Evolutionary conservation across 192 early-diverging fungal species (phyloP).

Genomic region (Mortierella alpina): DNA sequence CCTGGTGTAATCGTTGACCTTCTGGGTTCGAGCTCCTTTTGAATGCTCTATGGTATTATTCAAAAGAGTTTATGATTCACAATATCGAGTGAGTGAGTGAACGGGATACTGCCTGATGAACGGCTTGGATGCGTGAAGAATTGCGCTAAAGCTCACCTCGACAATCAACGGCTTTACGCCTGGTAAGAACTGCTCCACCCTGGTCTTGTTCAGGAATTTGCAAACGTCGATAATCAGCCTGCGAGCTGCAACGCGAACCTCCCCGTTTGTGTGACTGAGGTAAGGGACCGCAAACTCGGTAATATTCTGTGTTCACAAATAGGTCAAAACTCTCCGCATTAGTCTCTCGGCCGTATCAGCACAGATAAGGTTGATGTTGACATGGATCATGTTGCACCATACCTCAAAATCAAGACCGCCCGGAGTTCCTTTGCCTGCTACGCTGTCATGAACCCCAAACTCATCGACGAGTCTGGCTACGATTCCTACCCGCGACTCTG

Average conservation of each 20-base stretch:
- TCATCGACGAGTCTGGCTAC: constrained; percentile 58
- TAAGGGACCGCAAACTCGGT: constrained; percentile 67
- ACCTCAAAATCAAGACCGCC: constrained; percentile 63
- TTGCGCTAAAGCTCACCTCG: constrained; percentile 28
- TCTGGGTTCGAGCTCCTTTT: constrained; percentile 39
- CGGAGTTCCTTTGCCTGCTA: constrained; percentile 40
- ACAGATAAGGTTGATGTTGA: not conserved
- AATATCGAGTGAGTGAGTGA: no score
- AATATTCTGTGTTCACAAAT: constrained; percentile 47
- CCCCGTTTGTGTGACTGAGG: constrained; percentile 67
- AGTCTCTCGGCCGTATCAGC: not conserved
- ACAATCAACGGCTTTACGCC: constrained; percentile 51
- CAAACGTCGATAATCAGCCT: constrained; percentile 64
- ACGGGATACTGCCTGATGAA: not conserved
- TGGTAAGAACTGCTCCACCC: constrained; percentile 50
- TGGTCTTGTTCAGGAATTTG: constrained; percentile 45
- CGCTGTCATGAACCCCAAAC: constrained; percentile 55
- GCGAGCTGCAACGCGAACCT: constrained; percentile 69
- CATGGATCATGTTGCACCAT: not conserved
- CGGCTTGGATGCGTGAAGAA: not conserved
- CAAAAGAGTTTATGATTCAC: not conserved
- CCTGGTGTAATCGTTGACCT: not conserved
- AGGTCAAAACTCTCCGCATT: not conserved
- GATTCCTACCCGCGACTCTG: constrained; percentile 67
- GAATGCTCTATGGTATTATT: constrained; percentile 27